phyloP scores from a whole-genome alignment of 352 stramenopile genomes.

The Phytophthora cajani region DNA sequence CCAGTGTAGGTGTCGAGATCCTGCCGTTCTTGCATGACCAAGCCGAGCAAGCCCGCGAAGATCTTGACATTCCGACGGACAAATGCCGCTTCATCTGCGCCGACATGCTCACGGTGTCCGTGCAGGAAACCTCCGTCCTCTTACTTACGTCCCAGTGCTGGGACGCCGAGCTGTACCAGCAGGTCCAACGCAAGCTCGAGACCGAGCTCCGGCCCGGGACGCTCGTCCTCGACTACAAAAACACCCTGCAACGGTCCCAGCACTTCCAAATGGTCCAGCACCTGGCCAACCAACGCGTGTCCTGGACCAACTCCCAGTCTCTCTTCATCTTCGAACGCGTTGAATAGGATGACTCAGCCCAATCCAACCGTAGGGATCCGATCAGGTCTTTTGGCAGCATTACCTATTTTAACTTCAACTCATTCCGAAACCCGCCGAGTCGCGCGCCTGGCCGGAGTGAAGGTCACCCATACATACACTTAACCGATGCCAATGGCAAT shows the following conservation, averaged over 20 bases:
- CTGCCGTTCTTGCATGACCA: constrained; percentile 48
- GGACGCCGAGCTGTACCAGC: constrained; percentile 45
- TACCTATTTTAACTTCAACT: constrained; percentile 23
- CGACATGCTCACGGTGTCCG: constrained; percentile 50
- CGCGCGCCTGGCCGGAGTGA: constrained; percentile 14
- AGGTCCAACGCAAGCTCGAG: constrained; percentile 49
- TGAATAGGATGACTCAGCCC: background rate
- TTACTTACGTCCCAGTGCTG: constrained; percentile 74
- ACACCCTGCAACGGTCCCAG: constrained; percentile 28
- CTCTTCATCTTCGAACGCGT: constrained; percentile 46
- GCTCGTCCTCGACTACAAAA: constrained; percentile 68
- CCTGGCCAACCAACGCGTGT: constrained; percentile 41
- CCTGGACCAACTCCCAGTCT: constrained; percentile 48
- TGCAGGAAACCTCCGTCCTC: constrained; percentile 40
- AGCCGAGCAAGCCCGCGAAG: constrained; percentile 23
- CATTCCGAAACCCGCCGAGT: constrained; percentile 25
- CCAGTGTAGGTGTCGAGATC: constrained; percentile 56
- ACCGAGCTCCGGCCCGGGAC: constrained; percentile 34
- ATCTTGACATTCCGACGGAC: constrained; percentile 15
- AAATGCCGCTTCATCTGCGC: constrained; percentile 40
- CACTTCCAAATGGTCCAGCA: constrained; percentile 37
- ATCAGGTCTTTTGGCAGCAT: background rate
- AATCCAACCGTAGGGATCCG: background rate
- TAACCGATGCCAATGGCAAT: too few species aligned
- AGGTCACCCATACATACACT: constrained; percentile 9